A percentile compares a stretch with the other conserved stretches of the same genome.
phyloP scores from a whole-genome alignment of 2,329 filamentous ascomycete species.

The Aspergillus phoenicis region DNA sequence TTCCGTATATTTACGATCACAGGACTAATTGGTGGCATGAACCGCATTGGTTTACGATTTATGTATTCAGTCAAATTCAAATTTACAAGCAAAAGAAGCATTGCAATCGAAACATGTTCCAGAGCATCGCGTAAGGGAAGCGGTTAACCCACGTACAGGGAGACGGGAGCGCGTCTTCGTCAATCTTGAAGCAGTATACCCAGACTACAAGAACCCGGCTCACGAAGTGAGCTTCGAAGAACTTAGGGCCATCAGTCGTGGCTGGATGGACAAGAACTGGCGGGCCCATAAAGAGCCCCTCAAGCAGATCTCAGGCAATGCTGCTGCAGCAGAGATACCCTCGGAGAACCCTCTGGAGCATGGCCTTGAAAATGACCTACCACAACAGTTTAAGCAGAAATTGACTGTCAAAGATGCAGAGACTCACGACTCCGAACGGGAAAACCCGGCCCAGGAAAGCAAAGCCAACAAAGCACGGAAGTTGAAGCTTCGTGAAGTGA shows the following conservation, averaged over 20 bases:
- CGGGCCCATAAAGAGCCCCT: slow-evolving; percentile 54
- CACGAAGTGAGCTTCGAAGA: slow-evolving; percentile 91
- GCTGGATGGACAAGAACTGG: slow-evolving; percentile 64
- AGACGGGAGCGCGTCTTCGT: slow-evolving; percentile 86
- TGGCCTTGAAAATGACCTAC: slow-evolving; percentile 28
- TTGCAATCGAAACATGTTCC: slow-evolving; percentile 59
- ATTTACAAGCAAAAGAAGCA: slow-evolving; percentile 41
- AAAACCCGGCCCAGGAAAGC: slow-evolving; percentile 28
- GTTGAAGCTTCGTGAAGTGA: slow-evolving; percentile 81
- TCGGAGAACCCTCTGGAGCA: slow-evolving; percentile 22
- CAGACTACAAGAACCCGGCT: slow-evolving; percentile 68
- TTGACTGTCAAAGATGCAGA: slow-evolving; percentile 30
- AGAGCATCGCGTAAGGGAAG: slow-evolving; percentile 77
- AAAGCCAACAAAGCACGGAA: slow-evolving; percentile 59
- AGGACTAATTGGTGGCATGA: slow-evolving; percentile 84
- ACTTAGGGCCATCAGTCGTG: slow-evolving; percentile 74
- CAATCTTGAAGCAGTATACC: slow-evolving; percentile 82
- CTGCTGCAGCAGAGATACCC: slow-evolving; percentile 23
- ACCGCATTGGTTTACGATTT: slow-evolving; percentile 45
- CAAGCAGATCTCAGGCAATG: slow-evolving; percentile 53
- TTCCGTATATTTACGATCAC: slow-evolving; percentile 79
- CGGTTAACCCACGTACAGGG: slow-evolving; percentile 78
- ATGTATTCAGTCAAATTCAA: slow-evolving; percentile 56
- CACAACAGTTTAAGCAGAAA: slow-evolving; percentile 36
- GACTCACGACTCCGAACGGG: slow-evolving; percentile 18